Percentiles rank a stretch among this genome's conserved stretches.
Evolutionary conservation across 345 rosid genomes (phyloP).

Genomic region (Eucalyptus pauciflora): DNA sequence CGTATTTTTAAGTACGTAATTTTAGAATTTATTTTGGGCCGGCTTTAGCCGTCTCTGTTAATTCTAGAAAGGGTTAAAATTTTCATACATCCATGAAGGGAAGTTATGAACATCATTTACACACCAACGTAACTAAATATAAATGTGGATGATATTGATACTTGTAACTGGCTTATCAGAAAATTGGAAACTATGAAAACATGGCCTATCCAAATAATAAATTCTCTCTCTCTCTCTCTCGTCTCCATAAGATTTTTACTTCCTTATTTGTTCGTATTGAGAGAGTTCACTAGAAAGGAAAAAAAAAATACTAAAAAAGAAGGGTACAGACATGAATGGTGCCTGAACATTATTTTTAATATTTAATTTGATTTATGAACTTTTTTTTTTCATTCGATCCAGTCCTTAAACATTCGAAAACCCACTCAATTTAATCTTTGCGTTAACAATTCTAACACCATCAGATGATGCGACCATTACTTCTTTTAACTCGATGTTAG

Average conservation of each 20-base stretch:
- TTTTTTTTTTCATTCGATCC: background rate
- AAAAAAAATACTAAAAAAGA: background rate
- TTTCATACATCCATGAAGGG: fast-evolving
- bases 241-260: background rate
- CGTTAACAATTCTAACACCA: background rate
- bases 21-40: background rate
- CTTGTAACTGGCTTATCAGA: fast-evolving
- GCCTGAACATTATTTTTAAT: background rate
- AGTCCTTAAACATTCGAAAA: background rate
- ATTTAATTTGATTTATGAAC: background rate
- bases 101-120: background rate
- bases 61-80: background rate
- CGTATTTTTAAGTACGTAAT: background rate
- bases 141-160: background rate
- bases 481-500: background rate
- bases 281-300: background rate
- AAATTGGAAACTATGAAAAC: background rate
- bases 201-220: background rate
- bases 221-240: background rate
- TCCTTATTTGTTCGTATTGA: background rate
- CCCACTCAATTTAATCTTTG: background rate
- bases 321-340: fast-evolving
- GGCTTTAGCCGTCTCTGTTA: fast-evolving
- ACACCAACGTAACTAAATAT: background rate
- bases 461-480: fast-evolving